Evolutionary conservation across 257 asterid genomes (phyloP).

Genomic region (Lycium ferocissimum): DNA sequence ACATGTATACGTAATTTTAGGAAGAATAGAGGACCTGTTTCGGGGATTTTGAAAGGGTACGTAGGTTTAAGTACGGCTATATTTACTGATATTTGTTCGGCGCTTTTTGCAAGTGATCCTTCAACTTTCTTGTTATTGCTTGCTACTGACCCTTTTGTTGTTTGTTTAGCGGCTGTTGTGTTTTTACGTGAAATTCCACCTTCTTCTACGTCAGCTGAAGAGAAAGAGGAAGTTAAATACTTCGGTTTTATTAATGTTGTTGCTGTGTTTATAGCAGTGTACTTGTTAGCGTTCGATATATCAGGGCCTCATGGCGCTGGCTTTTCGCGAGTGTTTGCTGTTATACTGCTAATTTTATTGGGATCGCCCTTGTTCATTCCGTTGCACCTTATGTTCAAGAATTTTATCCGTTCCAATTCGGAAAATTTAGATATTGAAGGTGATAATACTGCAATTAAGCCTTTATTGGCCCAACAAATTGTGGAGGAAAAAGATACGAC

Average conservation of each 20-base stretch:
- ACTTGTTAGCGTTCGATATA: conserved; percentile 33
- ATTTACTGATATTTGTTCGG: conserved; percentile 39
- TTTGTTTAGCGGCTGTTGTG: conserved; percentile 28
- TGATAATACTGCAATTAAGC: not conserved
- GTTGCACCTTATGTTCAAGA: not conserved
- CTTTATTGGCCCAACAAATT: conserved; percentile 14
- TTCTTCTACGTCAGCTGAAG: not conserved
- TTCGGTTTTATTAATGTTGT: conserved; percentile 32
- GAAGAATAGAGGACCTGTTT: conserved; percentile 39
- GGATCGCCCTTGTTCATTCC: conserved; percentile 36
- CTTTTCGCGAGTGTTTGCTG: conserved; percentile 31
- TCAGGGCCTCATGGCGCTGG: conserved; percentile 36
- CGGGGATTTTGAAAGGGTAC: conserved; percentile 41
- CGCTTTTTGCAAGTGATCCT: conserved; percentile 30
- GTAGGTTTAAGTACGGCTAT: conserved; percentile 40
- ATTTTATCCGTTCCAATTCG: not conserved
- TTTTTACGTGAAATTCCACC: conserved; percentile 40
- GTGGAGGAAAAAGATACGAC: not conserved
- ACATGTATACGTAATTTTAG: conserved; percentile 45
- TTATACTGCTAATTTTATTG: conserved; percentile 24
- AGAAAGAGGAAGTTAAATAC: conserved; percentile 28
- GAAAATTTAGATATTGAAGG: not conserved
- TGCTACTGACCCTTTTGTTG: conserved; percentile 25
- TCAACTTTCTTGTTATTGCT: conserved; percentile 32
- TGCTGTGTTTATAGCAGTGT: conserved; percentile 22